Base-by-base conservation (phyloP, 768 basidiomycete species). In the Leccinum olivaceopallidum region DNA sequence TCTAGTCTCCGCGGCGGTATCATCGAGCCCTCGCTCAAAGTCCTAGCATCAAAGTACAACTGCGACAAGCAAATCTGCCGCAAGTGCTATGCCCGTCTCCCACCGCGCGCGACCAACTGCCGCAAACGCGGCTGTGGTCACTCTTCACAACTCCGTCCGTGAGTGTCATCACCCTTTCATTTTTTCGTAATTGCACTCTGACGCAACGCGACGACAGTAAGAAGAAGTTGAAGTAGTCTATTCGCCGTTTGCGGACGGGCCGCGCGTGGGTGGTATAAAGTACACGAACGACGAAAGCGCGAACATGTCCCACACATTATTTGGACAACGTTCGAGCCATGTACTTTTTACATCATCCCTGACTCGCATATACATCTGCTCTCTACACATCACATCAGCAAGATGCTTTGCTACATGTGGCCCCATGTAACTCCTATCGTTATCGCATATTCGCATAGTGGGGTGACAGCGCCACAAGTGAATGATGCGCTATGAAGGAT, bases 41-140 rank as follows among this genome's bases (percentile, higher is more conserved):
- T 94, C 47, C 87, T 98, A 62, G 97, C 97, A 60, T 84, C 89
- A 75, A 96, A 96, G 78, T 97, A 95, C 87, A 98, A 98, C 81
- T 98, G 95, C 77, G 94, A 97, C 80, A 96, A 96, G 85, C 93
- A 95, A 76, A 98, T 98, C 71, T 98, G 97, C 86, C 94, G 97
- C 78, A 98, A 98, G 79, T 98, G 97, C 83, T 98, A 98, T 78
- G 97, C 97, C 50, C 96, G 97, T 70, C 96, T 98, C 69, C 96
- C 97, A 65, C 96, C 95, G 57, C 94, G 97, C 76, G 97, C 97
- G 39, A 98, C 95, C 81, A 98, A 99, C 87, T 98, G 97, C 88
- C 85, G 96, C 76, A 96, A 96, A 83, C 85, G 94, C 67, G 84
- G 86, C 61, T 96, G 95, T 73, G 94, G 94, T 20, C 92, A 92